Conservation (phyloP, 2,329 filamentous ascomycete species). For the Emergomyces orientalis region DNA sequence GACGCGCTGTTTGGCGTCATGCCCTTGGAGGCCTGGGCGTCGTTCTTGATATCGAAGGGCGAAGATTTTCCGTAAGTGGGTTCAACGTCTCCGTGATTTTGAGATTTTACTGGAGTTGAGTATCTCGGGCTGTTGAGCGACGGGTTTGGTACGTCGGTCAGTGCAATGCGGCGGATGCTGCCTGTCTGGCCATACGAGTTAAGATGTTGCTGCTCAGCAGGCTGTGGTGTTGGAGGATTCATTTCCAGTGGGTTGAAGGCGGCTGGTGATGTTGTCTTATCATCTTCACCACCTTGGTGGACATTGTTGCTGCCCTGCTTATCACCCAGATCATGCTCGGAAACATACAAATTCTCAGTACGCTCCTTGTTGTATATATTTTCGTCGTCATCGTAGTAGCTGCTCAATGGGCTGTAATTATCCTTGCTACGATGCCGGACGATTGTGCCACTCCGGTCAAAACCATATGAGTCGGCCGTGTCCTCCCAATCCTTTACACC, state of each 20-base stretch:
- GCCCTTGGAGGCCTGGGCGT: constrained; percentile 11
- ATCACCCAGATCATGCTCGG: constrained; percentile 30
- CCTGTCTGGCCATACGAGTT: constrained; percentile 20
- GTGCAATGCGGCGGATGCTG: constrained; percentile 23
- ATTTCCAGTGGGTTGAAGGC: constrained; percentile 37
- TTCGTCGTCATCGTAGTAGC: constrained; percentile 27
- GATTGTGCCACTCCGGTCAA: constrained; percentile 22
- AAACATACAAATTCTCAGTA: constrained; percentile 18
- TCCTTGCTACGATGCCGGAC: constrained; percentile 25
- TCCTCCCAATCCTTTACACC: constrained; percentile 9
- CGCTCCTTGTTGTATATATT: constrained; percentile 15
- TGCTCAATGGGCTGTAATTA: constrained; percentile 30
- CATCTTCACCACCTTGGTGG: constrained; percentile 26
- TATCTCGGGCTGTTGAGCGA: constrained; percentile 21
- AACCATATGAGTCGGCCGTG: not conserved
- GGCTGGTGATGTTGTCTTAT: constrained; percentile 20
- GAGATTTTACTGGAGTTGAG: constrained; percentile 23
- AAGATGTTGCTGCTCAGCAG: constrained; percentile 20
- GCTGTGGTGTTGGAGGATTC: constrained; percentile 39
- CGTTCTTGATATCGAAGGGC: constrained; percentile 20
- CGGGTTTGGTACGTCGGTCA: constrained; percentile 29
- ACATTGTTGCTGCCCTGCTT: constrained; percentile 24
- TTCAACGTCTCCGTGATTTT: constrained; percentile 34
- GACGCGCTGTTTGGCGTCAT: constrained; percentile 12
- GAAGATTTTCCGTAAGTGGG: constrained; percentile 18